A percentile compares a stretch with the other conserved stretches of the same genome.
phyloP scores from a whole-genome alignment of 2,329 filamentous ascomycete genomes.

The Colletotrichum sansevieriae region DNA sequence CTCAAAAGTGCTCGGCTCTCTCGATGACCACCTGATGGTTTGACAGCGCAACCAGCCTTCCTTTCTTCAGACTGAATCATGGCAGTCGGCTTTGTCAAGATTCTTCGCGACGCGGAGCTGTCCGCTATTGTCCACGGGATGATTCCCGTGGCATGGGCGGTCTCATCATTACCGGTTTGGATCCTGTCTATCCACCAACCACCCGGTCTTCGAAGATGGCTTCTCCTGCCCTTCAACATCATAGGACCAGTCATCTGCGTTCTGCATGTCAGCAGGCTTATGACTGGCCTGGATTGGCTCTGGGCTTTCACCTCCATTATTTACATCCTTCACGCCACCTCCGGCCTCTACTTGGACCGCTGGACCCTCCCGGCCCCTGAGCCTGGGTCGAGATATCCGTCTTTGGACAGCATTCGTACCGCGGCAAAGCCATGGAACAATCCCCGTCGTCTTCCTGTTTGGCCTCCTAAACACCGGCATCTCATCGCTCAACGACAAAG shows the following conservation, averaged over 20 bases:
- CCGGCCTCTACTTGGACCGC: neutral
- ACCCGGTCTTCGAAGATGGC: neutral
- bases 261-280: neutral
- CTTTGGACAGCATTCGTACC: neutral
- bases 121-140: neutral
- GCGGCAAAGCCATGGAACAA: neutral
- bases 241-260: neutral
- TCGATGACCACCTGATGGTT: too few relatives aligned
- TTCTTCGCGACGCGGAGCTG: neutral
- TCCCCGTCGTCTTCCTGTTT: neutral
- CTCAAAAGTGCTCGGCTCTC: too few relatives aligned
- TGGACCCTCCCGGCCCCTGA: neutral
- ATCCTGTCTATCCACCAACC: neutral
- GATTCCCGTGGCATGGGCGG: neutral
- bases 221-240: neutral
- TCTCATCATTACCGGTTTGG: neutral
- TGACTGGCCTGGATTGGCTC: neutral
- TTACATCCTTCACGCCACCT: neutral
- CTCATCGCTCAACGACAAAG: neutral
- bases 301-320: neutral
- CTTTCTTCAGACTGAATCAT: neutral
- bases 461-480: neutral
- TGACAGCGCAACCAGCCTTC: neutral
- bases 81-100: neutral
- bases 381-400: rapidly evolving